Evolutionary conservation across 768 basidiomycete genomes (phyloP), one percentile per base, ranked within the genome.

Genomic region (Dacryopinax spathularia): DNA sequence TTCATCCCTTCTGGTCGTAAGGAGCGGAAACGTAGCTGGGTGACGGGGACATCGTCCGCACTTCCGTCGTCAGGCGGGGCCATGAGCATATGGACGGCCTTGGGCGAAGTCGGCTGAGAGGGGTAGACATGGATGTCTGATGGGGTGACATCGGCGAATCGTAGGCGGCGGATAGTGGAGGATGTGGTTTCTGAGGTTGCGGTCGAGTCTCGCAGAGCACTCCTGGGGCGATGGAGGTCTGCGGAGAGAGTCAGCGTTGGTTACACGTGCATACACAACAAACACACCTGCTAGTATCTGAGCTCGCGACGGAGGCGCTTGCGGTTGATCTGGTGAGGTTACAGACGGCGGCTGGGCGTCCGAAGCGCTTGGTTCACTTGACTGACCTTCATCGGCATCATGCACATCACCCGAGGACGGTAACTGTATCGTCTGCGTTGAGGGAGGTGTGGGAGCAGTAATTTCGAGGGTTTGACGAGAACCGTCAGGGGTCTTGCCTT

Each of bases 91-190:
- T 75, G 70, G 64, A 78, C 80, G 65, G 79, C 81, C n/a, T 78
- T 78, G 0, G 89, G 89, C 2, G 90, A 89, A 1, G 86, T 76
- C 2, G 88, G 89, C 1, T 83, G 85, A 15, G 89, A 90, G 68
- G 89, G 87, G 69, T 91, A 91, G 0, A 91, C 85, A 72, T 89
- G 80, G 1, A 91, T 82, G 69, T 91, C 87, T n/a, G 81, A 74
- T 0, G 87, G 83, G 1, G 80, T 82, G 16, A 89, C 76, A 36
- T 90, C 84, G 33, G 88, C 87, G 69, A 92, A 92, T 18, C 89
- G 84, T 33, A 91, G 73, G 66, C 75, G 82, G 15, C 85, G 65
- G 13, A 60, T 75, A 31, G 48, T 44, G 33, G 64, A 56, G 27
- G 59, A 20, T 7, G 59, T 63, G 16, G 64, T 36, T 15, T 33